Evolutionary conservation across 306 rosid genomes (phyloP), one percentile per base, ranked within the genome.

Genomic region (Vicia sativa): DNA sequence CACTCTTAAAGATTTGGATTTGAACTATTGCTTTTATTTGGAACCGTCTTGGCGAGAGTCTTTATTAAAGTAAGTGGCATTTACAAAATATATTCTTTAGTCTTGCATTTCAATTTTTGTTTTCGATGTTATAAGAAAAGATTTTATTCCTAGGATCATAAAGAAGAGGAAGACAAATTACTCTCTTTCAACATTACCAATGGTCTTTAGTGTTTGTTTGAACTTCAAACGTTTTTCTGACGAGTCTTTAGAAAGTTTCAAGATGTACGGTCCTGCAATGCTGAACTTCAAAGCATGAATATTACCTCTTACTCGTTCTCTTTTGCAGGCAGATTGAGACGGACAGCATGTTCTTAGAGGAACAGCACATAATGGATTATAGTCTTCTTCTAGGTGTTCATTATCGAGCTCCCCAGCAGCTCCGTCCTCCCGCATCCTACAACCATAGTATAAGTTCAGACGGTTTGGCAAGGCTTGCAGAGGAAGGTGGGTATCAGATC

Each of bases 301-400:
- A 16, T 68, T 56, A 34, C 67, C 38, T 73, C 75, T 48, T 26
- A 37, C 55, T 19, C 53, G 1, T 58, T 25, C 52, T 43, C 61
- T 56, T 35, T 48, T 76, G 68, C 87, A 93, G 99, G 73, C 99
- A 93, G 80, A 90, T 90, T 71, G 96, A 88, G 81, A 91, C 73
- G 64, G 99, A 93, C 77, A 90, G 97, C 67, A 87, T 83, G 75
- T 93, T 93, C 72, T 78, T 93, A 78, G 97, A 93, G 81, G 87
- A 80, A 65, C 96, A 93, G 79, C 83, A 79, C 78, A 93, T 93
- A 58, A 93, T 93, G 99, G 99, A 93, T 74, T 93, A 93, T 71
- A 93, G 99, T 82, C 96, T 93, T 62, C 87, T 93, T 67, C 84
- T 93, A 39, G 99, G 99, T 43, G 99, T 93, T 74, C 99, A 93